Evolutionary conservation across 2,329 filamentous ascomycete genomes (phyloP).

Genomic region (Annulohypoxylon truncatum): DNA sequence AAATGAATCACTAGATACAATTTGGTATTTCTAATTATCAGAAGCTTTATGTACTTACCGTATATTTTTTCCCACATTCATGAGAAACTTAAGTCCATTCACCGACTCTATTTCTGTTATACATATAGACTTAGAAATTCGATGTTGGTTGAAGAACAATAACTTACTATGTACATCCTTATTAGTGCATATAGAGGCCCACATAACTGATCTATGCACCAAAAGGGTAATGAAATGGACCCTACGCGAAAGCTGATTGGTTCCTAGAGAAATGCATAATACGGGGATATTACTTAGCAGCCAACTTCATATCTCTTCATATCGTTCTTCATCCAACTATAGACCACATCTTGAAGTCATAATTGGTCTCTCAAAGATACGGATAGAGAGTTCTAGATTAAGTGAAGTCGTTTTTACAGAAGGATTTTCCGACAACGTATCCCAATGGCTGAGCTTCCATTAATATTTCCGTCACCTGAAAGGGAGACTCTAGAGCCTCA

Average conservation of each 20-base stretch:
- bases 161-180: neutral
- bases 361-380: neutral
- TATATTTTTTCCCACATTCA: neutral
- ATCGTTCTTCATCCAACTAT: neutral
- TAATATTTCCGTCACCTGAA: conserved; percentile 46
- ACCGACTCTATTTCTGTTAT: neutral
- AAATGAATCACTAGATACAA: neutral
- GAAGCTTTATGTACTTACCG: neutral
- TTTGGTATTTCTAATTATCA: neutral
- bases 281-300: conserved; percentile 2
- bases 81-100: neutral
- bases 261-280: neutral
- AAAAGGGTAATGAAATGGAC: neutral
- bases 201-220: conserved; percentile 14
- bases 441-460: conserved; percentile 46
- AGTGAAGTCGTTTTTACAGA: neutral
- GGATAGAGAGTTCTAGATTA: neutral
- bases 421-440: neutral
- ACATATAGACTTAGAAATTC: neutral
- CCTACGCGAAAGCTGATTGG: conserved; percentile 8
- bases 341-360: neutral
- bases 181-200: neutral
- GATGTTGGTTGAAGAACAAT: neutral
- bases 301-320: conserved; percentile 5
- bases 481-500: conserved; percentile 49